Evolutionary conservation across 257 asterid species (phyloP).

Genomic region (Rehmannia glutinosa): DNA sequence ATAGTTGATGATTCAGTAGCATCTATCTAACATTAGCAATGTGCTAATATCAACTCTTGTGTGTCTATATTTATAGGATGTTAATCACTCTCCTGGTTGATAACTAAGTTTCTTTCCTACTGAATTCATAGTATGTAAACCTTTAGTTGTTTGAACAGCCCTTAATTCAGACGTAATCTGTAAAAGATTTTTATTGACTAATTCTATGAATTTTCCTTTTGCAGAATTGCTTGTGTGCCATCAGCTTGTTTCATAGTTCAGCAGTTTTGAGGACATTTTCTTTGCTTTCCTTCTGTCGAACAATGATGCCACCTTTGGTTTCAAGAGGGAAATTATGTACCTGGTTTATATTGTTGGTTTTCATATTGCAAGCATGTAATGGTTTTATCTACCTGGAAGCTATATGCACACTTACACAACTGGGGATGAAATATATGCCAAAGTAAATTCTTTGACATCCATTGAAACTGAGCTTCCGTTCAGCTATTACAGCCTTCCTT

Average conservation of each 20-base stretch:
- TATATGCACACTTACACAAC: slow-evolving; percentile 62
- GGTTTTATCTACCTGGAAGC: slow-evolving; percentile 81
- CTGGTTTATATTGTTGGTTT: slow-evolving; percentile 36
- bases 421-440: slow-evolving; percentile 47
- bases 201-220: slow-evolving; percentile 6
- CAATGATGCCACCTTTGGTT: slow-evolving; percentile 39
- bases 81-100: no score
- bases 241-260: slow-evolving; percentile 23
- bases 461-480: slow-evolving; percentile 76
- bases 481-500: slow-evolving; percentile 76
- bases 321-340: slow-evolving; percentile 37
- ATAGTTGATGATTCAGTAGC: no score
- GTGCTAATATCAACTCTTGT: neutral
- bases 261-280: slow-evolving; percentile 18
- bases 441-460: slow-evolving; percentile 74
- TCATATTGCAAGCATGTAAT: slow-evolving; percentile 36
- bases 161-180: neutral
- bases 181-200: neutral
- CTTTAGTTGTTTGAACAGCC: neutral
- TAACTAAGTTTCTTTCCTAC: no score
- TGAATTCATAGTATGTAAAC: no score
- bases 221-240: slow-evolving; percentile 22
- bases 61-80: neutral
- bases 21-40: no score
- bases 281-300: slow-evolving; percentile 30